phyloP scores from a whole-genome alignment of 2,329 filamentous ascomycete genomes.

The Colletotrichum sp. region DNA sequence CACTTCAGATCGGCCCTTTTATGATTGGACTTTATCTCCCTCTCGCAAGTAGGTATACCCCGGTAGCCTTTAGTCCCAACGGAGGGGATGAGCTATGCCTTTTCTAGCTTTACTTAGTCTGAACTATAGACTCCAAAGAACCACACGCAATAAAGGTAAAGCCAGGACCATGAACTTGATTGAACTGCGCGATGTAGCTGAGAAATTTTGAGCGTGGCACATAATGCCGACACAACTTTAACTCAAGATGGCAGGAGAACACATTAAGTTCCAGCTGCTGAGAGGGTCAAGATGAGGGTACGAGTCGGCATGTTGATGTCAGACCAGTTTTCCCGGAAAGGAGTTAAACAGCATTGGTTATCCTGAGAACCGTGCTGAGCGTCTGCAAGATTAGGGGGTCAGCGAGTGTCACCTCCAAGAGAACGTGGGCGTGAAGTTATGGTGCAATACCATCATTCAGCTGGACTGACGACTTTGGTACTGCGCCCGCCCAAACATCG shows the following conservation, averaged over 20 bases:
- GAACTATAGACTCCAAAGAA: background rate
- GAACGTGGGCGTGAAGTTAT: background rate
- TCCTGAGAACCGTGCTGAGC: background rate
- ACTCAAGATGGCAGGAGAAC: background rate
- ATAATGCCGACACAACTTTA: background rate
- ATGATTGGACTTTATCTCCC: background rate
- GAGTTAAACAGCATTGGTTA: background rate
- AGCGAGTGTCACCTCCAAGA: background rate
- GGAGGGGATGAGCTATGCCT: background rate
- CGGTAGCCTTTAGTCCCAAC: background rate
- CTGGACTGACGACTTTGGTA: background rate
- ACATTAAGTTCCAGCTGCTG: background rate
- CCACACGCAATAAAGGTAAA: background rate
- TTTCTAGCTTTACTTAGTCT: background rate
- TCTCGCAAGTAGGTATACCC: background rate
- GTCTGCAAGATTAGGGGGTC: background rate
- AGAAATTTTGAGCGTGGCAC: background rate
- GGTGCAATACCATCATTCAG: background rate
- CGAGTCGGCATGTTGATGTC: background rate
- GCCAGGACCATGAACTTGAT: background rate
- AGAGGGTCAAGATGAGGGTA: background rate
- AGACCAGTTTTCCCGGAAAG: background rate
- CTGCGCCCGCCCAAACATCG: background rate
- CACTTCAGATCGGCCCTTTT: background rate
- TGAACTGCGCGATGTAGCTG: background rate